Conservation (phyloP, 148 eudicot species). For the Heliamphora exappendiculata region DNA sequence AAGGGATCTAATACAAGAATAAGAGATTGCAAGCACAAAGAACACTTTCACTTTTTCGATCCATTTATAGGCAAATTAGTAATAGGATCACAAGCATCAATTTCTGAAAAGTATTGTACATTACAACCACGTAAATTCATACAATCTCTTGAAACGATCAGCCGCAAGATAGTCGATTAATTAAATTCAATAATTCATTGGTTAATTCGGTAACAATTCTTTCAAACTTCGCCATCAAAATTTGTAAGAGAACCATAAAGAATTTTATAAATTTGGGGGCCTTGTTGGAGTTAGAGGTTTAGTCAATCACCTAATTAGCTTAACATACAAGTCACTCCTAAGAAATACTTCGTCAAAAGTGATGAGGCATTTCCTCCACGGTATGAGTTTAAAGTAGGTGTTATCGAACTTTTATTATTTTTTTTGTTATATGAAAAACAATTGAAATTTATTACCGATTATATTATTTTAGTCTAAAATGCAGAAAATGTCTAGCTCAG, state of each 20-base stretch:
- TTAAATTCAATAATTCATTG: constrained; percentile 7
- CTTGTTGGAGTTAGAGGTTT: constrained; percentile 36
- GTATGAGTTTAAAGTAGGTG: constrained; percentile 64
- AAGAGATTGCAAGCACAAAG: neutral
- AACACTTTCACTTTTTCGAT: neutral
- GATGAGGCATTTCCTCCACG: constrained; percentile 70
- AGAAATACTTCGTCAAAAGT: constrained; percentile 64
- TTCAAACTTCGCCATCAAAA: constrained; percentile 63
- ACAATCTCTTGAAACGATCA: neutral
- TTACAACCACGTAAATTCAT: neutral
- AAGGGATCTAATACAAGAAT: neutral
- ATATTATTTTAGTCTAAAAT: no score
- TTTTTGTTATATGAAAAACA: no score
- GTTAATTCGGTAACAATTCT: constrained; percentile 54
- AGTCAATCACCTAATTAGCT: no score
- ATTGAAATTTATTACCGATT: neutral
- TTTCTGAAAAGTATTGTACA: neutral
- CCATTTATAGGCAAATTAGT: neutral
- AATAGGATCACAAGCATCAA: neutral
- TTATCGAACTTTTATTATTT: constrained; percentile 82
- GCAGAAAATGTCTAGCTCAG: no score
- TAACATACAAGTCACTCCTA: no score
- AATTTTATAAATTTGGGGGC: constrained; percentile 43
- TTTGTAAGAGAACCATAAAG: constrained; percentile 70
- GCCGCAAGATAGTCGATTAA: neutral